Base-by-base conservation (phyloP, 306 rosid species). In the Bauhinia variegata region DNA sequence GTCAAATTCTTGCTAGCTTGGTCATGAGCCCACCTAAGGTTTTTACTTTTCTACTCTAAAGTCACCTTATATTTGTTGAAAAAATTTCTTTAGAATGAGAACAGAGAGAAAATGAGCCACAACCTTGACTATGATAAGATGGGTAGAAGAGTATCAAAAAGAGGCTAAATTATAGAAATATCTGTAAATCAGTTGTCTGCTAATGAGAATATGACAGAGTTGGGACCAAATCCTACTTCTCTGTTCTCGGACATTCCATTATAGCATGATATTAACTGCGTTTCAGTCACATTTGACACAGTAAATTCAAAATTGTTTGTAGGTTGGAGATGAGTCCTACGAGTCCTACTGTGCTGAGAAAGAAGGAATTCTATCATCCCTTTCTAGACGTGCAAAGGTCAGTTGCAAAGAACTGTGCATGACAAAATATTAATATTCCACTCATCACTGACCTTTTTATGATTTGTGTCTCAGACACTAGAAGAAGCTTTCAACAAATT, bases 11-110 rank as follows among this genome's bases (percentile, higher is more conserved):
- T 47, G 84, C 96, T 42, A 89, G 98, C 85, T 88, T 92, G 64
- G 83, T 92, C 59, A 92, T 87, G 98, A 84, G 89, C 63, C 98
- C 98, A 8, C 98, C 95, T 48, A 87, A 89, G 97, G 98, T 92
- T 60, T 46, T 41, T 17, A 48, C 70, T 65, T 38, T 55, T 32
- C 82, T 47, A 63, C 72, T 16, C 42, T 12, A 2, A 8, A 33
- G 30, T 57, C 31, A 38, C 31, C 28, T 23, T 23, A 1, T 23
- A 23, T 23, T 23, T 23, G 28, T 23, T 23, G 28, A 23, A 23
- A 23, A 23, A n/a, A 31, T 3, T 23, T 5, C 4, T 4, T 23
- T 10, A 9, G 14, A 11, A 23, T 23, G 36, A 23, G 28, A 53
- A 30, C 12, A 19, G 11, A 7, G 28, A 19, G 23, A 2, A 52